A percentile compares a stretch with the other conserved stretches of the same genome.
Evolutionary conservation across 2,329 filamentous ascomycete species (phyloP).

Genomic region (Pseudogymnoascus sp.): DNA sequence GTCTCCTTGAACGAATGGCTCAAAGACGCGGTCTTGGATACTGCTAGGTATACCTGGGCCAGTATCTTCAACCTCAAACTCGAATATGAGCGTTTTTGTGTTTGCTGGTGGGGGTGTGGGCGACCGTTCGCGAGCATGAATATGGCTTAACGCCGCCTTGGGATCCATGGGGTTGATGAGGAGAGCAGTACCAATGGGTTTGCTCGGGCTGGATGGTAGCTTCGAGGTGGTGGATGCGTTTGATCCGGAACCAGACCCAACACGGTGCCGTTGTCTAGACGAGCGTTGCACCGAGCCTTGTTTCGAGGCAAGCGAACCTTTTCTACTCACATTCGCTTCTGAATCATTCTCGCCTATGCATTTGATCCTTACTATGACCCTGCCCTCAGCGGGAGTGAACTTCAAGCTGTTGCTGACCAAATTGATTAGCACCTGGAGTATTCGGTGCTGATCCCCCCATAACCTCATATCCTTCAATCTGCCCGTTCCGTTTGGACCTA

Average conservation of each 20-base stretch:
- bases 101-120: conserved; percentile 52
- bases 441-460: conserved; percentile 87
- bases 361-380: conserved; percentile 66
- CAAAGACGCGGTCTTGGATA: conserved; percentile 77
- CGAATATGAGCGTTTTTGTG: conserved; percentile 63
- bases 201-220: conserved; percentile 21
- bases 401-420: conserved; percentile 87
- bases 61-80: conserved; percentile 83
- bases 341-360: conserved; percentile 52
- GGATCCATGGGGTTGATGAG: conserved; percentile 54
- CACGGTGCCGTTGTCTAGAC: conserved; percentile 19
- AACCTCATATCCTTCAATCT: conserved; percentile 73
- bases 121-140: conserved; percentile 43
- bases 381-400: conserved; percentile 73
- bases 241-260: conserved; percentile 31
- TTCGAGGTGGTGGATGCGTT: conserved; percentile 44
- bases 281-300: conserved; percentile 16
- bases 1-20: conserved; percentile 92
- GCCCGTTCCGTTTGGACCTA: conserved; percentile 58
- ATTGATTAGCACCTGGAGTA: conserved; percentile 89
- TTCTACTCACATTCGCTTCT: conserved; percentile 18
- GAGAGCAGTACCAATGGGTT: conserved; percentile 43
- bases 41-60: conserved; percentile 76
- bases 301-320: conserved; percentile 20
- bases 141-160: conserved; percentile 22